These are phyloP conservation scores for Plasmodium cynomolgi DNA, from an alignment of 169 alveolate species.

Conservation along the genomic window DNA sequence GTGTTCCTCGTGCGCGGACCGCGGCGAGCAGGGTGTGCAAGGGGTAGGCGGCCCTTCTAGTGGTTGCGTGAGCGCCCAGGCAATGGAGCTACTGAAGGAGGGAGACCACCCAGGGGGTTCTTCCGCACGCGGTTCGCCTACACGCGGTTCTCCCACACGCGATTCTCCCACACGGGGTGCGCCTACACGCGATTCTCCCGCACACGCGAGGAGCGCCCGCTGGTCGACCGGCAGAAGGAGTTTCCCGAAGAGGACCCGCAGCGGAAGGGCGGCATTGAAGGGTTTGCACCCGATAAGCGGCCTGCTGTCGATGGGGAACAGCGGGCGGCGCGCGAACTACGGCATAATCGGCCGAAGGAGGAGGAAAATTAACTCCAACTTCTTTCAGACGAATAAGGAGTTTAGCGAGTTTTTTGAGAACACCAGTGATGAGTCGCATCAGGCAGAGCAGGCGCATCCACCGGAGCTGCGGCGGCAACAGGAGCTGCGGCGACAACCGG, in stretches of 20 bases:
- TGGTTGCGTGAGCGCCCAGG: not conserved
- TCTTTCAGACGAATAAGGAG: not conserved
- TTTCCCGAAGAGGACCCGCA: not conserved
- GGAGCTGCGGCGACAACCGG: not conserved
- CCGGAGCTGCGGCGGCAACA: too few species aligned
- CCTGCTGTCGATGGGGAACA: not conserved
- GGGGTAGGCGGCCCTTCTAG: not conserved
- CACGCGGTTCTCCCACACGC: not conserved
- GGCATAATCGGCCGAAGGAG: not conserved
- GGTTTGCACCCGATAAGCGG: not conserved
- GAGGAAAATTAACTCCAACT: slow-evolving; percentile 4
- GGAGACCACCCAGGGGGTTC: not conserved
- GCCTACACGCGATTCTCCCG: too few species aligned
- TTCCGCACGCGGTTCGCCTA: not conserved
- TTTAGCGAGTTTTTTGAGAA: slow-evolving; percentile 16
- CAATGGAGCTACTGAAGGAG: not conserved
- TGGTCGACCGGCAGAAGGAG: not conserved
- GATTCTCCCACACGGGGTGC: too few species aligned
- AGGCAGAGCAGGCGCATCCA: too few species aligned
- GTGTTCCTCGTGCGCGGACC: not conserved
- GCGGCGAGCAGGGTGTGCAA: not conserved
- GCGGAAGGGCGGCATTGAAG: not conserved
- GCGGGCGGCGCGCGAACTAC: not conserved
- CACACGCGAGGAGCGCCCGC: not conserved
- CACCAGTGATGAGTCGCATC: not conserved